Evolutionary conservation across 73 alveolate genomes (phyloP).

Genomic region (Breviolum minutum): DNA sequence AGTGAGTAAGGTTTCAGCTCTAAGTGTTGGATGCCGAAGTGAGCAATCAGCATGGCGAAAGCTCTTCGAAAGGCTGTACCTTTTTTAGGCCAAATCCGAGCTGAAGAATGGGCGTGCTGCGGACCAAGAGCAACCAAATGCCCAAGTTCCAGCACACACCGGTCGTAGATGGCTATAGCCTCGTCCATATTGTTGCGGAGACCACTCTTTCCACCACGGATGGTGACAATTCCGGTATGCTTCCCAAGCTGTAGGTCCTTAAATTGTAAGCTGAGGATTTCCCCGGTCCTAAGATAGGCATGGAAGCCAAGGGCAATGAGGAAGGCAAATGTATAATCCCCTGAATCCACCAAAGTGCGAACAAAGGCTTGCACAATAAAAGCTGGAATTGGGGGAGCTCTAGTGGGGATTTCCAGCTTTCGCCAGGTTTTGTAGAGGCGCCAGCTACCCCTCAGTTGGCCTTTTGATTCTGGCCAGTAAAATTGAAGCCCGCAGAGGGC

Average conservation of each 20-base stretch:
- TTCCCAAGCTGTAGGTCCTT: not conserved
- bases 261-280: not conserved
- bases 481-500: not conserved
- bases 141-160: not conserved
- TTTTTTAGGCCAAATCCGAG: not conserved
- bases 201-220: not conserved
- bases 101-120: not conserved
- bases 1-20: not conserved
- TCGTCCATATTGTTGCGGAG: not conserved
- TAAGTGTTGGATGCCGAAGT: not conserved
- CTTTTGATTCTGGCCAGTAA: not conserved
- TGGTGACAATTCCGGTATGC: not conserved
- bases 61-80: not conserved
- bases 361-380: not conserved
- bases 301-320: not conserved
- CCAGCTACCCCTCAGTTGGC: not conserved
- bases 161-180: not conserved
- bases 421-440: not conserved
- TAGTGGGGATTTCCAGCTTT: not conserved
- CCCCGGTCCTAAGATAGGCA: not conserved
- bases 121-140: not conserved
- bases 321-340: not conserved
- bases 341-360: not conserved
- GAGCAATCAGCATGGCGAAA: not conserved
- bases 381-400: not conserved